These are phyloP conservation scores for Polytolypa hystricis DNA, from an alignment of 2,329 filamentous ascomycete genomes.

Conservation along the genomic window DNA sequence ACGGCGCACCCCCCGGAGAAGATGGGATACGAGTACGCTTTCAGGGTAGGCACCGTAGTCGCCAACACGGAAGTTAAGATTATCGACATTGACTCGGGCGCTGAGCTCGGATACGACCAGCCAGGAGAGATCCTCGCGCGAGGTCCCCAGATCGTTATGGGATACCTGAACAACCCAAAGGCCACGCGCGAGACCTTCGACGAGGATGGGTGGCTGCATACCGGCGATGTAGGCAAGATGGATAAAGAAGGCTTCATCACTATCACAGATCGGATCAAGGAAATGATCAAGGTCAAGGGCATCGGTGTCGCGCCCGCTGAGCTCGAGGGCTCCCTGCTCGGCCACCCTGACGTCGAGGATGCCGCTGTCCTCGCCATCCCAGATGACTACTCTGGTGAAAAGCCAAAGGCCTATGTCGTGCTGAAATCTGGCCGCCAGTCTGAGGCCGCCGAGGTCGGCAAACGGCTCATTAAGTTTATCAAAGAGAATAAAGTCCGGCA, in stretches of 20 bases:
- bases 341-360: conserved; percentile 41
- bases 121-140: conserved; percentile 44
- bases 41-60: conserved; percentile 38
- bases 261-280: conserved; percentile 53
- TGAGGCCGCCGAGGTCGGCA: conserved; percentile 23
- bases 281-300: conserved; percentile 58
- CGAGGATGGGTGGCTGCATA: conserved; percentile 43
- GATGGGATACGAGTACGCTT: conserved; percentile 36
- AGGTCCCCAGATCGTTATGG: conserved; percentile 42
- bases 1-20: conserved; percentile 46
- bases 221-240: conserved; percentile 43
- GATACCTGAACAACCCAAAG: conserved; percentile 42
- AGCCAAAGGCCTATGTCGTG: conserved; percentile 48
- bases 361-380: conserved; percentile 46
- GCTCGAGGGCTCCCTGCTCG: conserved; percentile 51
- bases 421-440: conserved; percentile 21
- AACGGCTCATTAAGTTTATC: conserved; percentile 49
- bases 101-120: conserved; percentile 39
- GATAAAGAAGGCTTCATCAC: conserved; percentile 41
- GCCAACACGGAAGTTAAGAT: conserved; percentile 39
- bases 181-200: conserved; percentile 42
- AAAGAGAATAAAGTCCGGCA: conserved; percentile 52
- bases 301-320: conserved; percentile 50
- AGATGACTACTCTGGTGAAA: conserved; percentile 47
- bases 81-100: conserved; percentile 44